Conservation (phyloP, 108 stramenopile species). For the Phaeodactylum tricornutum region DNA sequence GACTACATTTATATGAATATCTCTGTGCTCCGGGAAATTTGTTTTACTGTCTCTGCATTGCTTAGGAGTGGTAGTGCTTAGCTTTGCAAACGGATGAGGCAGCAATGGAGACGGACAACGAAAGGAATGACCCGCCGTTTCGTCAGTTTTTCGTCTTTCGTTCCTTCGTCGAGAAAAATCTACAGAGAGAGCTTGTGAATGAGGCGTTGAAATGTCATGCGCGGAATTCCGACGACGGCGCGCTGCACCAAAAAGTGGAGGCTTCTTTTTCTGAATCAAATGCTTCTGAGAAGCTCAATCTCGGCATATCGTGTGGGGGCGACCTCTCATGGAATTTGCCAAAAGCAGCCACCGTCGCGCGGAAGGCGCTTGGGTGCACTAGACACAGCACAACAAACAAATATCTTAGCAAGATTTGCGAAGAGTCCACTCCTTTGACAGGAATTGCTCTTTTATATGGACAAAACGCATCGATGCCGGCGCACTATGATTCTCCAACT, state of each 20-base stretch:
- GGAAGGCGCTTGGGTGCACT: background rate
- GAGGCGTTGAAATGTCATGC: background rate
- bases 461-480: slow-evolving; percentile 8
- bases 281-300: slow-evolving; percentile 3
- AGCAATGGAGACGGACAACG: no score
- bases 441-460: slow-evolving; percentile 13
- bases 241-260: background rate
- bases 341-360: background rate
- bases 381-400: background rate
- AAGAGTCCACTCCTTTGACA: slow-evolving; percentile 13
- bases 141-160: no score
- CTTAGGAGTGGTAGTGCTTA: no score
- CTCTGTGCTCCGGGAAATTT: no score
- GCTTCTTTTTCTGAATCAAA: background rate
- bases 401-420: slow-evolving; percentile 3
- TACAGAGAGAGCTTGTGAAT: background rate
- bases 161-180: no score
- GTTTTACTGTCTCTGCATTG: no score
- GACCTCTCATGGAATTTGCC: background rate
- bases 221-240: background rate
- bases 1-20: no score
- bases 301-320: slow-evolving; percentile 3
- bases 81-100: no score
- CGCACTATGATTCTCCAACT: slow-evolving; percentile 17
- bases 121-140: no score